Percentiles rank a stretch among this genome's conserved stretches.
Evolutionary conservation across 768 basidiomycete genomes (phyloP).

Genomic region (Saitozyma podzolica): DNA sequence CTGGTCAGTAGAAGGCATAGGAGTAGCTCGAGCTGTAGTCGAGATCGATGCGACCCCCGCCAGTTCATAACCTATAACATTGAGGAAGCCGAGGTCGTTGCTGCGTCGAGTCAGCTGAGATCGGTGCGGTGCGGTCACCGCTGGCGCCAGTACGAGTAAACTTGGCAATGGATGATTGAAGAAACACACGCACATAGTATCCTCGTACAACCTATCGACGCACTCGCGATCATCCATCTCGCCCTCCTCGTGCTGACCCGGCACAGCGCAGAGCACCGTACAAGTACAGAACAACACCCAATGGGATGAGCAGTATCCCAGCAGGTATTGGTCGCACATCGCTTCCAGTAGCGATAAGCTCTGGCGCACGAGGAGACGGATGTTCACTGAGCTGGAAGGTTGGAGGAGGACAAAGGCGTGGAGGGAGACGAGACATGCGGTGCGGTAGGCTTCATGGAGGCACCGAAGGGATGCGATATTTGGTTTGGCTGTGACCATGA

Average conservation of each 20-base stretch:
- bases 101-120: too few relatives aligned
- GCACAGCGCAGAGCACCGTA: conserved; percentile 22
- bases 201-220: conserved; percentile 30
- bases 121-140: too few relatives aligned
- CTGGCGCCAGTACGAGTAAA: not conserved
- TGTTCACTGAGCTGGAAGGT: conserved; percentile 27
- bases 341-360: conserved; percentile 35
- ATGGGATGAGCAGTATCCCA: conserved; percentile 30
- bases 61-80: too few relatives aligned
- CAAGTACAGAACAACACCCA: conserved; percentile 39
- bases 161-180: not conserved
- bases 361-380: conserved; percentile 34
- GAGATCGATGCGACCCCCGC: too few relatives aligned
- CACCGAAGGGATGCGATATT: conserved; percentile 33
- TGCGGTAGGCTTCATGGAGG: conserved; percentile 41
- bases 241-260: conserved; percentile 13
- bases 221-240: conserved; percentile 28
- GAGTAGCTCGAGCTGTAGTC: too few relatives aligned
- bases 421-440: conserved; percentile 30
- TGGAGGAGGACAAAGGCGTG: conserved; percentile 26
- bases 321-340: conserved; percentile 34
- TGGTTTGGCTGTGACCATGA: too few relatives aligned
- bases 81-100: conserved; percentile 26
- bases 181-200: conserved; percentile 32
- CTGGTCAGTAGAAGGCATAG: too few relatives aligned